phyloP scores from a whole-genome alignment of 331 rosid genomes.

The Pyrus hybrid region DNA sequence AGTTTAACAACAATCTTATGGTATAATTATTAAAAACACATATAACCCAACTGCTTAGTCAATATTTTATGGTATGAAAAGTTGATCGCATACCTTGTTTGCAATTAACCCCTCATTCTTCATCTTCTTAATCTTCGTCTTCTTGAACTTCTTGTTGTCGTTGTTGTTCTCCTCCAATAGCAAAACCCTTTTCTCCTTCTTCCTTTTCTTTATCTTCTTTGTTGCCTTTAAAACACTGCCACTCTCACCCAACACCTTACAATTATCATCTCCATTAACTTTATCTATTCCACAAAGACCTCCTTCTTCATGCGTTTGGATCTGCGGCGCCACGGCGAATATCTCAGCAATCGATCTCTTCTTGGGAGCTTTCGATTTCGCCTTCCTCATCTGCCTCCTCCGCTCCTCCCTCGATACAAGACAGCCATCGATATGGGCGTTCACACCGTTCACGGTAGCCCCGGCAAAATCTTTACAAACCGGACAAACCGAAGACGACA shows the following conservation, averaged over 20 bases:
- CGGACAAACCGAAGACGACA: conserved; percentile 57
- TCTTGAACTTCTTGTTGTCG: conserved; percentile 4
- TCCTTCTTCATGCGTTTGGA: conserved; percentile 23
- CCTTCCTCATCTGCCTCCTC: conserved; percentile 31
- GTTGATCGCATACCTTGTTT: conserved; percentile 54
- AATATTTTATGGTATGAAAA: conserved; percentile 28
- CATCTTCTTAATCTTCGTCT: conserved; percentile 16
- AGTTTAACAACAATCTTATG: background rate
- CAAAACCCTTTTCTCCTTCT: background rate
- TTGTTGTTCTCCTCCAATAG: conserved; percentile 4
- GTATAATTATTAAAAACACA: background rate
- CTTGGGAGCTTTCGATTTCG: conserved; percentile 57
- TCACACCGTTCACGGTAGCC: conserved; percentile 60
- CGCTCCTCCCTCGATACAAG: conserved; percentile 33
- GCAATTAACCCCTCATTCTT: conserved; percentile 21
- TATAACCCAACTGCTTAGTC: background rate
- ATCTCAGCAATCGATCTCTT: conserved; percentile 90
- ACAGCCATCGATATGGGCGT: conserved; percentile 60
- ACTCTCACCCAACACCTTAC: conserved; percentile 11
- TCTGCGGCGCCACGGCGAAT: conserved; percentile 74
- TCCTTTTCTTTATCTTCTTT: conserved; percentile 21
- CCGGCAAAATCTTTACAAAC: conserved; percentile 58
- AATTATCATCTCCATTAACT: background rate
- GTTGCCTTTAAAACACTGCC: background rate
- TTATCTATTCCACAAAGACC: background rate